Base-by-base conservation (phyloP, 2,329 filamentous ascomycete species). In the Talaromyces funiculosus region DNA sequence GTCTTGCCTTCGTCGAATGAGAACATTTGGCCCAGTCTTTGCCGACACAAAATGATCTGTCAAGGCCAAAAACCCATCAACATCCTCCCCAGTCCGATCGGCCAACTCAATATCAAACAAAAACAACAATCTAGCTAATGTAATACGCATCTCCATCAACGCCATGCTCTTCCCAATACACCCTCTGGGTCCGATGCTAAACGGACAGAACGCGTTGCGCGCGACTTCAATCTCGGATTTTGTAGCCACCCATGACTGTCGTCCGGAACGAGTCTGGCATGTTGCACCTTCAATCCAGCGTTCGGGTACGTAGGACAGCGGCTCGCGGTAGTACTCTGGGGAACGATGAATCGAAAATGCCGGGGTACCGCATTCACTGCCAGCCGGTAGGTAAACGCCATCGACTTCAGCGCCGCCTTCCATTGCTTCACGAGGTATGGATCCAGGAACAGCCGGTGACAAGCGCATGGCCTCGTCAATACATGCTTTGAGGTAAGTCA, bases 261-360 rank as follows among this genome's bases (percentile, higher is more conserved):
- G 62, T 40, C 54, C 49, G 67, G 72, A 62, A n/a, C 60, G 69
- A 72, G 80, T 71, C 65, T 68, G 67, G 45, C 68, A 71, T 8
- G 75, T 66, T n/a, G 67, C 77, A 4, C 81, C 82, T 1, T 74
- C 73, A 16, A 88, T 75, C 87, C 87, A 90, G 24, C 87, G 82
- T 76, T 89, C 86, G 0, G 87, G 87, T 1, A 80, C 69, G 68
- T 83, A 90, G 0, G 74, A 69, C 66, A 82, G 86, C 0, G 87
- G 82, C 26, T 80, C 75, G 1, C 83, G 81, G 73, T 82, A 89
- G 77, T 89, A 88, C 3, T 72, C 71, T 1, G 81, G 73, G 71
- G 89, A 86, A 69, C 89, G 86, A 68, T 90, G 87, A 65, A 90
- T 82, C 2, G 86, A 79, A 74, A 89, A 90, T 69, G 86, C 84